A percentile compares a stretch with the other conserved stretches of the same genome.
phyloP scores from a whole-genome alignment of 192 early-diverging fungal genomes.

The Allomyces javanicus region DNA sequence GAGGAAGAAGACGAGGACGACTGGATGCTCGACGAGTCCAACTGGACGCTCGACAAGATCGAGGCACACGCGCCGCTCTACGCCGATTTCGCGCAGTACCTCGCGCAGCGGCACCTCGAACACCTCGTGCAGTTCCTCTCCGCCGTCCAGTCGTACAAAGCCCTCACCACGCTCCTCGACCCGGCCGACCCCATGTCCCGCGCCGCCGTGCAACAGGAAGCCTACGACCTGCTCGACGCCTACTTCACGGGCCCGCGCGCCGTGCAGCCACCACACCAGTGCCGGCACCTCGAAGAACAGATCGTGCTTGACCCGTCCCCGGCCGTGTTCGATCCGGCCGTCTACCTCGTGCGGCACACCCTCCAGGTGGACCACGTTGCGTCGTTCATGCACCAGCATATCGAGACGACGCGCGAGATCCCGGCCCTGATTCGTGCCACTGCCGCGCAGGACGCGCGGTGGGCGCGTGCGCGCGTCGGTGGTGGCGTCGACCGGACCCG shows the following conservation, averaged over 20 bases:
- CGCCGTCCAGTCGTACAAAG: neutral
- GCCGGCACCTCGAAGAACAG: neutral
- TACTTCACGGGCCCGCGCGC: neutral
- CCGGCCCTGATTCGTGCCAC: too few species aligned
- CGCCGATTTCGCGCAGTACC: neutral
- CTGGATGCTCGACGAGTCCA: neutral
- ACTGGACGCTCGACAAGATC: neutral
- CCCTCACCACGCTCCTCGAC: neutral
- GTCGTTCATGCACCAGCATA: too few species aligned
- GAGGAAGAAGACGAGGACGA: neutral
- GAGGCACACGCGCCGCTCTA: neutral
- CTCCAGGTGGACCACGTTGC: too few species aligned
- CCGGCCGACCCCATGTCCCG: neutral
- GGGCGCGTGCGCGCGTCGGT: too few species aligned
- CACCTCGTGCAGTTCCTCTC: neutral
- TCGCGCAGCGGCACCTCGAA: neutral
- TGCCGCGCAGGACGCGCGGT: too few species aligned
- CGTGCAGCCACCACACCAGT: too few species aligned
- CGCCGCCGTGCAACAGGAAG: neutral
- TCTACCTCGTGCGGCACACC: neutral
- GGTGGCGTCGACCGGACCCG: too few species aligned
- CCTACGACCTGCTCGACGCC: neutral
- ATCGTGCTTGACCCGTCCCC: neutral
- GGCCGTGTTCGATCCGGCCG: neutral
- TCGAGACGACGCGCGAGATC: too few species aligned